Evolutionary conservation across 1,284 basidiomycete species (phyloP), one percentile per base, ranked within the genome.

Genomic region (Phylloboletellus chloephorus): DNA sequence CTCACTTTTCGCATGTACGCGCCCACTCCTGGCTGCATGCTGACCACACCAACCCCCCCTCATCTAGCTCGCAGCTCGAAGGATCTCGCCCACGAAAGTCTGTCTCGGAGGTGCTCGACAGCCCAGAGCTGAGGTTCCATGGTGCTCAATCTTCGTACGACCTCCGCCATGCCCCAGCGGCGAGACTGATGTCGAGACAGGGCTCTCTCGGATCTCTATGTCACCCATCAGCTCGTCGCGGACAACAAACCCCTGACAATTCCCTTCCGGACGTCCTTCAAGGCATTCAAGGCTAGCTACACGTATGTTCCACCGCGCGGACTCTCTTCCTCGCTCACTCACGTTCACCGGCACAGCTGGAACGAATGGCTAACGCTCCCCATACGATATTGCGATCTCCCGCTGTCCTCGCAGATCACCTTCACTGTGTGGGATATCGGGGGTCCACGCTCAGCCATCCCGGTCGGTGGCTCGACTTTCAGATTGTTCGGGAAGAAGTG

Each of bases 391-490:
- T 88, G 90, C 39, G 92, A 96, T 54, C 72, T 98, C 4, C 91
- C 93, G 1, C 67, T 92, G 22, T 85, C 72, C 54, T 82, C 93
- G 0, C 93, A 96, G 53, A 74, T 98, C 40, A 85, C 88, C 0
- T 89, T 98, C 57, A 98, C 95, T 1, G 82, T 98, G 15, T 96
- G 92, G 83, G 93, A 98, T 58, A 90, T 94, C 40, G 83, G 81
- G 28, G 85, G 87, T 1, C 80, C 90, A 30, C 73, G 83, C 17
- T 71, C 73, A 37, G 79, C 87, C 2, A 70, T 75, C 13, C 83
- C 89, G 7, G 80, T 97, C 1, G 94, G 95, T 22, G 94, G 94
- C 0, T 83, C 90, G 2, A 95, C 92, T 0, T 86, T 98, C 61
- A 74, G 79, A 12, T 56, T 98, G 24, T 98, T 98, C 65, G 87